Evolutionary conservation across 2,329 filamentous ascomycete species (phyloP), one percentile per base, ranked within the genome.

Genomic region (Ceratocystis eucalypticola): DNA sequence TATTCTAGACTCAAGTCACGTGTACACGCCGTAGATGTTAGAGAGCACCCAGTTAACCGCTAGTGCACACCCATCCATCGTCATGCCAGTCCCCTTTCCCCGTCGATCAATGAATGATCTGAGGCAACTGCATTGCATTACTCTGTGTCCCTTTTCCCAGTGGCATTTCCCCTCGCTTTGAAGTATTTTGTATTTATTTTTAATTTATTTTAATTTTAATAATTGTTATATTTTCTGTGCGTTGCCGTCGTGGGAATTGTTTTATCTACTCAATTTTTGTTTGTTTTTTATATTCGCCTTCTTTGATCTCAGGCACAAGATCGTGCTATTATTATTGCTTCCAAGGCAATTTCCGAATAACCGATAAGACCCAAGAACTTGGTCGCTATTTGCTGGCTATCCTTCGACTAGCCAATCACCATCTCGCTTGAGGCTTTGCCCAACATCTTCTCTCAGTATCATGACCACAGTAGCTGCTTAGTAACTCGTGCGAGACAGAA

Each of bases 91-190:
- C 55, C 28, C 55, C 55, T 37, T 59, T 37, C 55, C 5, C 20
- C 48, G 48, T 28, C 48, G 48, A 53, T 59, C 55, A 37, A 59
- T 59, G 28, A 37, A 59, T 59, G 28, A 59, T 59, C 55, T 33
- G 55, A 41, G 55, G 55, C 55, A 59, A 59, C 55, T 59, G 55
- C 55, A 59, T 30, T 59, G 55, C 55, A 59, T 59, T 59, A n/a
- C 55, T 59, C 28, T 37, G 55, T 17, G 30, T 59, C 55, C 55
- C 55, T 59, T 59, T 33, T 59, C 8, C 28, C 55, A 8, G 8
- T 28, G 33, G 20, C 22, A 30, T 59, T 59, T 59, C 55, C 55
- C 55, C 55, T 59, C 55, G 33, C n/a, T 37, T 20, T 30, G 30
- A 59, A 33, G 30, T 59, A 59, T 59, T 59, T 37, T 30, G 17